phyloP scores from a whole-genome alignment of 148 eudicot genomes.

The Silene latifolia region DNA sequence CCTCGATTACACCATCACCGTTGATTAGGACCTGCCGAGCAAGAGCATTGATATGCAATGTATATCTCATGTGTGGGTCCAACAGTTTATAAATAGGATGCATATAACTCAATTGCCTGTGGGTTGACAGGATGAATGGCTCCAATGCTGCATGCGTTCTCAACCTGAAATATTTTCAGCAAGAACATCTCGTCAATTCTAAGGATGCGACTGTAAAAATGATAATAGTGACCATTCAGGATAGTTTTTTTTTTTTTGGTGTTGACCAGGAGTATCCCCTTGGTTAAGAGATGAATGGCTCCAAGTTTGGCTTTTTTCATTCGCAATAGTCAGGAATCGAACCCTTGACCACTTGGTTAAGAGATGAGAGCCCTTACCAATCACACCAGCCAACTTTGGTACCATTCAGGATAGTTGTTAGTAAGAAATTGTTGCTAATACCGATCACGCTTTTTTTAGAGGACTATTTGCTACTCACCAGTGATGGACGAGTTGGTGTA shows the following conservation, averaged over 20 bases:
- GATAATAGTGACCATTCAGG: no score
- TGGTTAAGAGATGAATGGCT: no score
- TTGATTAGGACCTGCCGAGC: constrained; percentile 77
- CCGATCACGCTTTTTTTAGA: no score
- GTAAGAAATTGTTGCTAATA: no score
- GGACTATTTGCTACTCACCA: constrained; percentile 40
- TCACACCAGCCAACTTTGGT: no score
- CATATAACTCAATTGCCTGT: constrained; percentile 83
- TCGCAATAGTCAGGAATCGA: no score
- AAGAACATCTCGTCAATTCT: neutral
- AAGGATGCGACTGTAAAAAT: neutral
- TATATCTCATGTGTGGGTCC: constrained; percentile 98
- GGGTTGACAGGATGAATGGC: constrained; percentile 89
- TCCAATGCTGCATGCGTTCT: constrained; percentile 78
- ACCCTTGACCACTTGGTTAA: no score
- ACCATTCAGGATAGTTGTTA: no score
- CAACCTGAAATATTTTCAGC: constrained; percentile 39
- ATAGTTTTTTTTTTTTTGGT: no score
- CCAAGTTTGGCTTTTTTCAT: no score
- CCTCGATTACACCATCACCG: constrained; percentile 88
- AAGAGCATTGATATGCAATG: constrained; percentile 67
- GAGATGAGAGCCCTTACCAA: no score
- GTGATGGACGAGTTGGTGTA: constrained; percentile 88
- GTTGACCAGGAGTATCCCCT: no score
- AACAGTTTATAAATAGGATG: constrained; percentile 89